Evolutionary conservation across 345 rosid species (phyloP).

Genomic region (Gossypium raimondii): DNA sequence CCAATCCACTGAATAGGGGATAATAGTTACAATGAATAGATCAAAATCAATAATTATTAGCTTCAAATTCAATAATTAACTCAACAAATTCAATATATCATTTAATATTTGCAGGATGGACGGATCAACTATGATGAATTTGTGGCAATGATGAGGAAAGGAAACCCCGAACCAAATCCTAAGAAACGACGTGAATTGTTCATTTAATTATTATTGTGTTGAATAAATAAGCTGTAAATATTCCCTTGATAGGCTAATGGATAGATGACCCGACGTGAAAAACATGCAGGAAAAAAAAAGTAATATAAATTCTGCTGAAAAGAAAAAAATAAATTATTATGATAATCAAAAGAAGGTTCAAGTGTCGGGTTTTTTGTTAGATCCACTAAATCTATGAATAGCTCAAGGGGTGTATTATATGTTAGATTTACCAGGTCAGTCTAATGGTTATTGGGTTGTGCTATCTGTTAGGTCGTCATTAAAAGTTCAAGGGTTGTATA

Average conservation of each 20-base stretch:
- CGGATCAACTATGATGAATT: slow-evolving; percentile 89
- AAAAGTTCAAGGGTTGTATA: background rate
- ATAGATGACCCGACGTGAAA: background rate
- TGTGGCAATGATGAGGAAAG: slow-evolving; percentile 97
- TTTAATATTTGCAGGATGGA: slow-evolving; percentile 59
- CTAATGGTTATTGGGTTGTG: no score
- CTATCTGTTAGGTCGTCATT: no score
- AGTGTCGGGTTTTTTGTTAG: background rate
- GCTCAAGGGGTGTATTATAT: background rate
- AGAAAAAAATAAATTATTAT: background rate
- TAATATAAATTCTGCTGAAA: background rate
- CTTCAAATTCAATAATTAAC: no score
- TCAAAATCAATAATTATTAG: no score
- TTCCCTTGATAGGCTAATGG: background rate
- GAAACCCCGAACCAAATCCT: slow-evolving; percentile 72
- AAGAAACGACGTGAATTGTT: slow-evolving; percentile 83
- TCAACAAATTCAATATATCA: no score
- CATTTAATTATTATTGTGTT: slow-evolving; percentile 23
- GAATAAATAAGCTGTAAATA: slow-evolving; percentile 9
- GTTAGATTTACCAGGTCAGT: background rate
- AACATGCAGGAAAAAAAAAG: background rate
- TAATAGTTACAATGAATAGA: background rate
- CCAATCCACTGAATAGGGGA: background rate
- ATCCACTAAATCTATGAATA: background rate
- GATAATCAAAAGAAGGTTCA: background rate